Evolutionary conservation across 208 protist species (phyloP).

Genomic region (Borovskyia barvae): DNA sequence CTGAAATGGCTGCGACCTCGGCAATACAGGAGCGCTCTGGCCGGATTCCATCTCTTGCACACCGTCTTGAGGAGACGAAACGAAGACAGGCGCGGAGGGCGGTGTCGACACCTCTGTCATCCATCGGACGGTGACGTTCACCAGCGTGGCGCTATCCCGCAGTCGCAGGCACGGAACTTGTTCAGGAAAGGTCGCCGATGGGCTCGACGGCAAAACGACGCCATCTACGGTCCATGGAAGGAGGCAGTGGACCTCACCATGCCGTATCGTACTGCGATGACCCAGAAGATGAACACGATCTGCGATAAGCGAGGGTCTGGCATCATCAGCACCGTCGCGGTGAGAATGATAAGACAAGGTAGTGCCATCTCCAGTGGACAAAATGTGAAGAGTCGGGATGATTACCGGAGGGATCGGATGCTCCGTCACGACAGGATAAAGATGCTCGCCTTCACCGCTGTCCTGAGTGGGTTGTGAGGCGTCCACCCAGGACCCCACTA

Average conservation of each 20-base stretch:
- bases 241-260: constrained; percentile 28
- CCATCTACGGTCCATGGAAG: not conserved
- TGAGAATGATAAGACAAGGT: constrained; percentile 12
- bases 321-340: not conserved
- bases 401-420: no score
- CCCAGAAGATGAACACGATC: constrained; percentile 15
- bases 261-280: constrained; percentile 1
- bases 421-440: no score
- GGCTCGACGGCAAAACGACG: not conserved
- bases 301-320: not conserved
- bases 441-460: no score
- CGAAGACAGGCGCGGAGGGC: not conserved
- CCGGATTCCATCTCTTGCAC: no score
- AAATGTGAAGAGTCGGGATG: constrained; percentile 4
- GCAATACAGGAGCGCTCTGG: no score
- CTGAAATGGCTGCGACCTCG: no score
- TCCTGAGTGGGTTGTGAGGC: no score
- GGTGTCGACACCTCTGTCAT: not conserved
- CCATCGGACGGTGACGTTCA: constrained; percentile 22
- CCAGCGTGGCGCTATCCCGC: not conserved
- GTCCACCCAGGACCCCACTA: no score
- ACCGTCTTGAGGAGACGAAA: no score
- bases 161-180: constrained; percentile 15
- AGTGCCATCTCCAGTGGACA: constrained; percentile 21
- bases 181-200: constrained; percentile 7